Evolutionary conservation across 164 flowering plant genomes (phyloP).

Genomic region (Brasenia schreberi): DNA sequence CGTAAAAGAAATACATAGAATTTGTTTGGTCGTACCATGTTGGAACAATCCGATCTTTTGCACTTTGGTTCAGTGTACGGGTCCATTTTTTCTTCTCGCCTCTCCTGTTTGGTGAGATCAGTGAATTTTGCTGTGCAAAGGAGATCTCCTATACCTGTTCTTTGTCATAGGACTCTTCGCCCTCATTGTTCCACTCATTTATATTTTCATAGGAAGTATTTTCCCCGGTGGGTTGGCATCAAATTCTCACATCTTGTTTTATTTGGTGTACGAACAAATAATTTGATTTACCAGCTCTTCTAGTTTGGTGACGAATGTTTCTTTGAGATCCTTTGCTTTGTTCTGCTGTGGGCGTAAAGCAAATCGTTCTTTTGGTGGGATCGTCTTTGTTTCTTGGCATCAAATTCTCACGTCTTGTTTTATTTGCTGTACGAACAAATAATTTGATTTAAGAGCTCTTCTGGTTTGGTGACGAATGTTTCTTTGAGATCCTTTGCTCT

Average conservation of each 20-base stretch:
- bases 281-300: not conserved
- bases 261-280: too few relatives aligned
- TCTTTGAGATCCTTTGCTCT: not conserved
- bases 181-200: not conserved
- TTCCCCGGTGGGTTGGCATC: not conserved
- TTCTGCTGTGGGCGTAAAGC: not conserved
- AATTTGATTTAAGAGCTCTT: not conserved
- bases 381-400: not conserved
- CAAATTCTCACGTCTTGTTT: too few relatives aligned
- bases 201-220: too few relatives aligned
- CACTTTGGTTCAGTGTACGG: not conserved
- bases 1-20: not conserved
- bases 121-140: too few relatives aligned
- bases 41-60: not conserved
- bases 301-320: not conserved
- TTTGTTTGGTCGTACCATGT: too few relatives aligned
- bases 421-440: too few relatives aligned
- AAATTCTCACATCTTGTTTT: not conserved
- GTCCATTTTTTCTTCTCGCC: not conserved
- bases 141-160: not conserved
- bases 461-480: not conserved
- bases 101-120: not conserved
- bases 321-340: not conserved
- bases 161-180: not conserved
- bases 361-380: not conserved